Base-by-base conservation (phyloP, 257 asterid species). In the Verbascum thapsus region DNA sequence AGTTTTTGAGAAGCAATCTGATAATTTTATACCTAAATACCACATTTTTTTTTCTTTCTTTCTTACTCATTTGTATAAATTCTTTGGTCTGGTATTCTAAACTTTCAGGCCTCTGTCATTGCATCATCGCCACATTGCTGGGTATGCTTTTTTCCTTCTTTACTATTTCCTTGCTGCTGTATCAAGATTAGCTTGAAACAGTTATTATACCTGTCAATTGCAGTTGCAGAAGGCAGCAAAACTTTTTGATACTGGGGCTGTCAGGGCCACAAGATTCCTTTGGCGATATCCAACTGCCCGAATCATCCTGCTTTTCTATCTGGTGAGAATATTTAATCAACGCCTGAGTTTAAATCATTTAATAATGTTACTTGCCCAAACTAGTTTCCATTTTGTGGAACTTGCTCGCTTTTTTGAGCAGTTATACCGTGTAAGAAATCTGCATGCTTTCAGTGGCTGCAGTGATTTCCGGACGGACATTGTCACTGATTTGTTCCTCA, bases 221-320 rank as follows among this genome's bases (percentile, higher is more conserved):
- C 82, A 94, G 99, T 80, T 94, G 83, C 98, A 94, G 82, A 87
- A 76, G 80, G 99, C 99, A 15, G 99, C 88, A 9, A 94, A 94
- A 69, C 74, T 90, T 58, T 79, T 94, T 71, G 99, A 94, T 67
- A 76, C 87, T 6, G 99, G 96, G 68, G 99, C 98, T 43, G 98
- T 83, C 71, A 84, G 99, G 85, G 98, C 95, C 65, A 94, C 98
- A 19, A 85, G 89, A 72, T 94, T 94, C 80, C 86, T 94, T 40
- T 94, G 98, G 98, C 95, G 91, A 67, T 90, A 90, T 84, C 99
- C 99, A 49, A 81, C 82, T 66, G 99, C 99, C 55, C 88, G 99
- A 73, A 64, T 94, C 73, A 74, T 76, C 83, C 82, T 94, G 69
- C 85, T 94, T 68, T 88, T 84, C 73, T 94, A 94, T 81, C 86